phyloP scores from a whole-genome alignment of 306 rosid species.

The Rosa lucieae region DNA sequence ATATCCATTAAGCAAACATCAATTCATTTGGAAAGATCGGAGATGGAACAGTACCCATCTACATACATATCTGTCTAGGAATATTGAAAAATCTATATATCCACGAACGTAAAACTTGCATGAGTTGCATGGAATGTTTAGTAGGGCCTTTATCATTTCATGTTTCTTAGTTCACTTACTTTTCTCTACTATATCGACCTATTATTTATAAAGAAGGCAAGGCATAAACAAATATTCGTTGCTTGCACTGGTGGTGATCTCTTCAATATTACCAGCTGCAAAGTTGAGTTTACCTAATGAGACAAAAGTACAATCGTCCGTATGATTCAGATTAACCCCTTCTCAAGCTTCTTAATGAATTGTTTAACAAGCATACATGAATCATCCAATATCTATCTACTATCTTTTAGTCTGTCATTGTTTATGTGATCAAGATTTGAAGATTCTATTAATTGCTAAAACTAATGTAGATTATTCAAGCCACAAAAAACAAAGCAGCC shows the following conservation, averaged over 20 bases:
- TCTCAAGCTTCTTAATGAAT: conserved; percentile 19
- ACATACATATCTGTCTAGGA: neutral
- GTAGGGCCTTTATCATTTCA: neutral
- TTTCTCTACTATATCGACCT: conserved; percentile 2
- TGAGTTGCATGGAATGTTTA: conserved; percentile 48
- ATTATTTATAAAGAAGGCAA: neutral
- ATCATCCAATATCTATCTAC: neutral
- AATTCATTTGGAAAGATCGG: neutral
- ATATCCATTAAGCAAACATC: conserved; percentile 5
- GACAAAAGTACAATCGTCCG: conserved; percentile 64
- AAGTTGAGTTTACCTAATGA: conserved; percentile 44
- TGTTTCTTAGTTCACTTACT: neutral
- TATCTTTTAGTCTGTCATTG: neutral
- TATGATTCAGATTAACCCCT: conserved; percentile 26
- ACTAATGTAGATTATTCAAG: conserved; percentile 7
- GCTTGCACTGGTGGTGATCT: conserved; percentile 53
- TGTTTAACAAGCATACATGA: neutral
- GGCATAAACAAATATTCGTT: conserved; percentile 63
- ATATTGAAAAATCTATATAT: no score
- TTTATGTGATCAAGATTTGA: neutral
- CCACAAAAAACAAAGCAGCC: conserved; percentile 45
- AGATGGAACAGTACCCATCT: neutral
- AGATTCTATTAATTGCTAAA: neutral
- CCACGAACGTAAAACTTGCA: conserved; percentile 33
- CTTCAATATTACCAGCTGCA: conserved; percentile 19